Conservation (phyloP, 1,284 basidiomycete species). For the Porodaedalea pini region DNA sequence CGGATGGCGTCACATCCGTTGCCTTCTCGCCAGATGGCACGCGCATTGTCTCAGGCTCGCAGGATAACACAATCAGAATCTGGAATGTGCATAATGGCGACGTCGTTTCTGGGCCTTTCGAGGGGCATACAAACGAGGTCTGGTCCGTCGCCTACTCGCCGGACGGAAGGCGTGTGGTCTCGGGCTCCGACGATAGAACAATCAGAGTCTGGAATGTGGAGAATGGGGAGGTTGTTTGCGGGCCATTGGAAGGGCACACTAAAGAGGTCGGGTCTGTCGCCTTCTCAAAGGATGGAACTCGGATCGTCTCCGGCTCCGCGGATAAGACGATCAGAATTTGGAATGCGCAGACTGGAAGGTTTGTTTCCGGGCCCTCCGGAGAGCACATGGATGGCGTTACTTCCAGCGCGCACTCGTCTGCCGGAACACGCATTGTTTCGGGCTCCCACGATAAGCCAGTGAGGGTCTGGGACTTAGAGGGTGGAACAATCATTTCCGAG, state of each 20-base stretch:
- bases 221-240: background rate
- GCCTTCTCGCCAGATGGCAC: conserved; percentile 5
- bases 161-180: conserved; percentile 4
- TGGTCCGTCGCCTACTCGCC: background rate
- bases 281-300: conserved; percentile 1
- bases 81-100: conserved; percentile 6
- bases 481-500: no score
- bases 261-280: no score
- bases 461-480: no score
- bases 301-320: background rate
- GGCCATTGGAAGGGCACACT: background rate
- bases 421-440: no score
- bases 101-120: background rate
- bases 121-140: no score
- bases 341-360: background rate
- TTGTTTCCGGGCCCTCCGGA: background rate
- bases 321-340: no score
- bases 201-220: conserved; percentile 3
- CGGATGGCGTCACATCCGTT: no score
- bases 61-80: background rate
- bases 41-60: conserved; percentile 2
- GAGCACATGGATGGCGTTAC: background rate
- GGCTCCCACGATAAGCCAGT: no score
- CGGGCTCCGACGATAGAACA: background rate
- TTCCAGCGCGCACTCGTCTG: background rate